phyloP scores from a whole-genome alignment of 2,329 filamentous ascomycete genomes.

The Apiospora malaysiana region DNA sequence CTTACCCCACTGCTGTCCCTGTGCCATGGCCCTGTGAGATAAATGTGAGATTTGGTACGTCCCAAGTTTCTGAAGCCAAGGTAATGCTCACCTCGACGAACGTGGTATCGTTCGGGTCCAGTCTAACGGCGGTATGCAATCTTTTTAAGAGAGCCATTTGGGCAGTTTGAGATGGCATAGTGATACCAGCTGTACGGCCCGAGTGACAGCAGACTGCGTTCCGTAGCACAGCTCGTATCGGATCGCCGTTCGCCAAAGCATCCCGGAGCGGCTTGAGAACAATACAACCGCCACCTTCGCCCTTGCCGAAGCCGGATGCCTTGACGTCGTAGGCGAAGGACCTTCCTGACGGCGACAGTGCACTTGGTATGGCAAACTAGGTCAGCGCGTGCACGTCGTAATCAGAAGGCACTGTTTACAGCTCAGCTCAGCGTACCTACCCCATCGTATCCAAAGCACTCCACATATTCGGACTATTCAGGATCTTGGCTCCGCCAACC shows the following conservation, averaged over 20 bases:
- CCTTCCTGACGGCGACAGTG: conserved; percentile 24
- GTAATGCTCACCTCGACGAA: not conserved
- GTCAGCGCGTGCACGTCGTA: not conserved
- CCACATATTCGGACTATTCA: conserved; percentile 25
- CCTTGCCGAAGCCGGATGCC: conserved; percentile 39
- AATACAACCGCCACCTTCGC: conserved; percentile 42
- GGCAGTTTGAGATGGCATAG: conserved; percentile 22
- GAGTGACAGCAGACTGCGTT: conserved; percentile 27
- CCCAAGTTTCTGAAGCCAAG: no score
- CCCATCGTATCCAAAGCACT: conserved; percentile 25
- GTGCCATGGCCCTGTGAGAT: conserved; percentile 39
- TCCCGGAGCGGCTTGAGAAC: conserved; percentile 41
- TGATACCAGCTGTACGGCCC: conserved; percentile 28
- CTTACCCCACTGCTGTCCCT: conserved; percentile 44
- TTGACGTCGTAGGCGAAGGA: conserved; percentile 27
- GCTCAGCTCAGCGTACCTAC: not conserved
- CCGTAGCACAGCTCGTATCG: conserved; percentile 42
- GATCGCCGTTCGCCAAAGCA: conserved; percentile 41
- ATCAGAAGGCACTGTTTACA: not conserved
- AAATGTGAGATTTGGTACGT: no score
- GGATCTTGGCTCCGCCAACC: conserved; percentile 25
- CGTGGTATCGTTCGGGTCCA: conserved; percentile 19
- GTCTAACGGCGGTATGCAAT: conserved; percentile 22
- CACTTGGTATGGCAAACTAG: conserved; percentile 9
- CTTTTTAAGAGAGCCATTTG: conserved; percentile 26